Conservation (phyloP, 164 flowering plant genomes). For the Protea cynaroides region DNA sequence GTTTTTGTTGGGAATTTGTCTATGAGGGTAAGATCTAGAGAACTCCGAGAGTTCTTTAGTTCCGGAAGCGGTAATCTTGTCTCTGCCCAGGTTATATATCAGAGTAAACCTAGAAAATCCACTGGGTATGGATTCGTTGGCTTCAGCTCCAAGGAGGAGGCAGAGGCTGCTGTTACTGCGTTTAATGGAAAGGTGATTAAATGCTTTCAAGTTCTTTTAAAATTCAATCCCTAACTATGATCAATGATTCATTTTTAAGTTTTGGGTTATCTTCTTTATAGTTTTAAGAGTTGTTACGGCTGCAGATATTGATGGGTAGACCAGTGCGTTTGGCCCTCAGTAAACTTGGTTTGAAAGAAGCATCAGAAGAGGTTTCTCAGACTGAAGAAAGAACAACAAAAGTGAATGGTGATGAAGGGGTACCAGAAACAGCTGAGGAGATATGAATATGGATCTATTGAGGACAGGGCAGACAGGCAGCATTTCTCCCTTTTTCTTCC, state of each 20-base stretch:
- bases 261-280: background rate
- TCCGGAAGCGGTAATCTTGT: slow-evolving; percentile 33
- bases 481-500: background rate
- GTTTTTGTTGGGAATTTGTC: slow-evolving; percentile 73
- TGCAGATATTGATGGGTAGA: slow-evolving; percentile 67
- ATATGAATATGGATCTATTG: slow-evolving; percentile 7
- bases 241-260: background rate
- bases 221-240: too few relatives aligned
- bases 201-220: background rate
- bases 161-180: slow-evolving; percentile 55
- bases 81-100: slow-evolving; percentile 56
- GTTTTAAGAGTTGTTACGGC: background rate
- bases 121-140: slow-evolving; percentile 85
- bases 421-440: slow-evolving; percentile 11
- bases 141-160: slow-evolving; percentile 51
- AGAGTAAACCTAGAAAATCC: slow-evolving; percentile 52
- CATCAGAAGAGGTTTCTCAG: slow-evolving; percentile 22
- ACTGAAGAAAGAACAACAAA: slow-evolving; percentile 24
- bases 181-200: slow-evolving; percentile 68
- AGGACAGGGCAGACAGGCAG: background rate
- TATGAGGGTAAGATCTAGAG: slow-evolving; percentile 50
- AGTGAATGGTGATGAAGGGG: slow-evolving; percentile 15
- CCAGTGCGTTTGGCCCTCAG: slow-evolving; percentile 51
- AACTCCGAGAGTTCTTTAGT: slow-evolving; percentile 60
- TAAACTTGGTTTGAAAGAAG: slow-evolving; percentile 34